Evolutionary conservation across 768 basidiomycete species (phyloP).

Genomic region (Serendipita sp.): DNA sequence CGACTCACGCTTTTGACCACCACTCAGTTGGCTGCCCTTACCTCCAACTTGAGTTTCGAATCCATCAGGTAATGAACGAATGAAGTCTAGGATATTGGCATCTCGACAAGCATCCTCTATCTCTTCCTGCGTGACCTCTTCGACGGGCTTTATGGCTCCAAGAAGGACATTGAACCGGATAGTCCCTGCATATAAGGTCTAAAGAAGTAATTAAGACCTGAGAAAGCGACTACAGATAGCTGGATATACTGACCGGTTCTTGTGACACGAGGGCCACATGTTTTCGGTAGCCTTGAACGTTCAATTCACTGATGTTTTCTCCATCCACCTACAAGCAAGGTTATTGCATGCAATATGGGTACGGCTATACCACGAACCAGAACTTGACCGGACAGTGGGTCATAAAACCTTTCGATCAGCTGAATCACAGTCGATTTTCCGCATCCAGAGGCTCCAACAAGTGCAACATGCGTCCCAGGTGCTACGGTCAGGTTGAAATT

Average conservation of each 20-base stretch:
- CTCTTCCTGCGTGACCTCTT: slow-evolving; percentile 73
- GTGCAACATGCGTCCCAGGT: slow-evolving; percentile 65
- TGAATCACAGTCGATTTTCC: slow-evolving; percentile 82
- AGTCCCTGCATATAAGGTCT: slow-evolving; percentile 77
- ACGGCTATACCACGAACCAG: slow-evolving; percentile 20
- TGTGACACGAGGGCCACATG: slow-evolving; percentile 85
- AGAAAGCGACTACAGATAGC: not conserved
- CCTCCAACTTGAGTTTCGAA: slow-evolving; percentile 88
- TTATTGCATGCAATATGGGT: no score
- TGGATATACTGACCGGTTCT: slow-evolving; percentile 33
- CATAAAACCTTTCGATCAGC: slow-evolving; percentile 72
- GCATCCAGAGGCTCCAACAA: slow-evolving; percentile 68
- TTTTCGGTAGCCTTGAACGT: slow-evolving; percentile 76
- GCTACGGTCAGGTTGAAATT: slow-evolving; percentile 55
- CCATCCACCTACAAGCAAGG: slow-evolving; percentile 32
- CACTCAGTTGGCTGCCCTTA: slow-evolving; percentile 78
- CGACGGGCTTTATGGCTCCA: slow-evolving; percentile 59
- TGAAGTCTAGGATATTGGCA: slow-evolving; percentile 88
- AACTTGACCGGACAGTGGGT: slow-evolving; percentile 55
- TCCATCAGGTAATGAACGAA: slow-evolving; percentile 65
- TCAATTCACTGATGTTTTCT: slow-evolving; percentile 57
- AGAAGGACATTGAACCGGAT: slow-evolving; percentile 84
- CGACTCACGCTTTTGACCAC: slow-evolving; percentile 53
- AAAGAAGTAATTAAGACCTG: not conserved
- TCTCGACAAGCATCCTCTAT: slow-evolving; percentile 71